These are phyloP conservation scores for Saccharomycopsis capsularis DNA, from an alignment of 805 yeast species.

Conservation along the genomic window DNA sequence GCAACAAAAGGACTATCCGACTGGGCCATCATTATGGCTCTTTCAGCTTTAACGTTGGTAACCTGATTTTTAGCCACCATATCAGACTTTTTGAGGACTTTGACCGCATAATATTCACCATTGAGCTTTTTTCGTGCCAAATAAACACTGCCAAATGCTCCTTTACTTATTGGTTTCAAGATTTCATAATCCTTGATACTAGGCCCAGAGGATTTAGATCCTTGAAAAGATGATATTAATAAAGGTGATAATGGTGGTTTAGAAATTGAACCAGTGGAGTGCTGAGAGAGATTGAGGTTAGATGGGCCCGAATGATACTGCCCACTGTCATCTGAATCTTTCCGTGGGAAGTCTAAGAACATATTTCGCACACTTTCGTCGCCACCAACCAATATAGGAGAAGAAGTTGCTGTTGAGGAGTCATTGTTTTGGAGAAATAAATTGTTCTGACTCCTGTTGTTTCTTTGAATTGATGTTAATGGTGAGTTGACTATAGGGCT, in stretches of 20 bases:
- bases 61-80: slow-evolving; percentile 98
- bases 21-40: slow-evolving; percentile 98
- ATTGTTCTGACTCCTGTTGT: slow-evolving; percentile 25
- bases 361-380: slow-evolving; percentile 28
- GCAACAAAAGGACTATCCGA: slow-evolving; percentile 92
- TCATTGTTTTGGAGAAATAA: slow-evolving; percentile 24
- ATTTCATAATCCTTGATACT: slow-evolving; percentile 85
- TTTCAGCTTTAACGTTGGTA: slow-evolving; percentile 85
- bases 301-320: slow-evolving; percentile 12
- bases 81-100: slow-evolving; percentile 83
- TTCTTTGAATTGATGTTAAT: slow-evolving; percentile 56
- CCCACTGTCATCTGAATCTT: slow-evolving; percentile 13
- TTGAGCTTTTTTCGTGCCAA: slow-evolving; percentile 76
- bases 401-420: slow-evolving; percentile 30
- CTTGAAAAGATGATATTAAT: slow-evolving; percentile 55
- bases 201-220: slow-evolving; percentile 48
- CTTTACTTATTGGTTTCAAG: slow-evolving; percentile 88
- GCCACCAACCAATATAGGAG: slow-evolving; percentile 48
- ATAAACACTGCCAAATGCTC: slow-evolving; percentile 96
- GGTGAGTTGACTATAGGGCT: slow-evolving; percentile 40
- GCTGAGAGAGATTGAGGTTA: slow-evolving; percentile 18
- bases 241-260: slow-evolving; percentile 78
- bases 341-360: slow-evolving; percentile 13
- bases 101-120: slow-evolving; percentile 93
- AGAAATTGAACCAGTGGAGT: slow-evolving; percentile 15